Evolutionary conservation across 2,329 filamentous ascomycete species (phyloP).

Genomic region (Penicillium vulpinum): DNA sequence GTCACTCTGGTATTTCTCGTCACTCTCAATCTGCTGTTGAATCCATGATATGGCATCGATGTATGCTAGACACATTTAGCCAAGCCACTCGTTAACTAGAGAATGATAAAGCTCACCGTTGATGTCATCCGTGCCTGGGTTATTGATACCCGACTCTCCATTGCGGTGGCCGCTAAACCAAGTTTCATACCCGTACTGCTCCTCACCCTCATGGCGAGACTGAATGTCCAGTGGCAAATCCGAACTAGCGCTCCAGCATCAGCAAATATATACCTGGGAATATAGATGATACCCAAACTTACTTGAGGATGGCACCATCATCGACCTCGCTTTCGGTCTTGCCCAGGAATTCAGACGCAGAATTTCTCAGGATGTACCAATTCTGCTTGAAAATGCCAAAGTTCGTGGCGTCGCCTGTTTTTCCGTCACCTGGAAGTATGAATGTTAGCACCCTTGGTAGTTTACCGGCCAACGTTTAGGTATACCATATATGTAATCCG

Average conservation of each 20-base stretch:
- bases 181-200: slow-evolving; percentile 21
- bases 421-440: slow-evolving; percentile 26
- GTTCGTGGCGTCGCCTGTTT: slow-evolving; percentile 30
- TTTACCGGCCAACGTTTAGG: not conserved
- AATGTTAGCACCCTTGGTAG: not conserved
- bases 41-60: slow-evolving; percentile 32
- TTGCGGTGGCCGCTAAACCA: slow-evolving; percentile 29
- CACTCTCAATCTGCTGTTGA: slow-evolving; percentile 28
- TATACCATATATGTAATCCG: slow-evolving; percentile 25
- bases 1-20: slow-evolving; percentile 23
- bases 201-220: slow-evolving; percentile 25
- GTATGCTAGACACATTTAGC: slow-evolving; percentile 19
- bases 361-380: slow-evolving; percentile 31
- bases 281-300: not conserved
- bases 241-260: slow-evolving; percentile 4
- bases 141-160: slow-evolving; percentile 19
- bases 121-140: slow-evolving; percentile 25
- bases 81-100: not conserved
- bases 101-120: slow-evolving; percentile 8
- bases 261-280: not conserved
- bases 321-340: slow-evolving; percentile 21
- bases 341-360: slow-evolving; percentile 26
- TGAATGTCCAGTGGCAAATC: slow-evolving; percentile 21
- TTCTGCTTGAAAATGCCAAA: slow-evolving; percentile 38
- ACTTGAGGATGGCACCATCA: slow-evolving; percentile 32